Evolutionary conservation across 257 asterid species (phyloP).

Genomic region (Gynochthodes officinalis): DNA sequence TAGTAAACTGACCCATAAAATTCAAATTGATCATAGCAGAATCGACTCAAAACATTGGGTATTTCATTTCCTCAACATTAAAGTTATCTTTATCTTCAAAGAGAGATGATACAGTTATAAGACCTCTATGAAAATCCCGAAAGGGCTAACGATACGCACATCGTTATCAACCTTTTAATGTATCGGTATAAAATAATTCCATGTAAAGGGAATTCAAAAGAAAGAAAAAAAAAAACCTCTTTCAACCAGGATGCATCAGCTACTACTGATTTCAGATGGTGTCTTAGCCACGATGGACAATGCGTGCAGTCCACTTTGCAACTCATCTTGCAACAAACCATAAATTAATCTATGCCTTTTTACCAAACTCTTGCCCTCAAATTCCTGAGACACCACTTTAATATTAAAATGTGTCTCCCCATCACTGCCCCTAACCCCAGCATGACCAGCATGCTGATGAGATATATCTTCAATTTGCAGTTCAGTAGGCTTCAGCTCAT

Average conservation of each 20-base stretch:
- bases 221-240: slow-evolving; percentile 30
- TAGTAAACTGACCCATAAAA: not conserved
- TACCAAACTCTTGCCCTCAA: slow-evolving; percentile 88
- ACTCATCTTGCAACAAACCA: slow-evolving; percentile 71
- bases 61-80: not conserved
- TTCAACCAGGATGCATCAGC: slow-evolving; percentile 20
- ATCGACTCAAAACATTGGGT: not conserved
- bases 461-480: slow-evolving; percentile 76
- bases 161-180: not conserved
- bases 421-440: slow-evolving; percentile 65
- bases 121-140: not conserved
- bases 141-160: not conserved
- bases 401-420: slow-evolving; percentile 90
- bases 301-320: slow-evolving; percentile 70
- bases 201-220: slow-evolving; percentile 1
- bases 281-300: slow-evolving; percentile 75
- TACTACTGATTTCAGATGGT: slow-evolving; percentile 51
- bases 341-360: slow-evolving; percentile 85
- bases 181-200: slow-evolving; percentile 11
- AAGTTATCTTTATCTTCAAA: slow-evolving; percentile 1
- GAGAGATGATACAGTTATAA: not conserved
- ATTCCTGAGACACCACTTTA: slow-evolving; percentile 61
- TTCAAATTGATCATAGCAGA: not conserved
- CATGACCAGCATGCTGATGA: slow-evolving; percentile 82
- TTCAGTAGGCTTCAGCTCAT: slow-evolving; percentile 48